Evolutionary conservation across 768 basidiomycete genomes (phyloP).

Genomic region (Xerocomus brunneocitrinus): DNA sequence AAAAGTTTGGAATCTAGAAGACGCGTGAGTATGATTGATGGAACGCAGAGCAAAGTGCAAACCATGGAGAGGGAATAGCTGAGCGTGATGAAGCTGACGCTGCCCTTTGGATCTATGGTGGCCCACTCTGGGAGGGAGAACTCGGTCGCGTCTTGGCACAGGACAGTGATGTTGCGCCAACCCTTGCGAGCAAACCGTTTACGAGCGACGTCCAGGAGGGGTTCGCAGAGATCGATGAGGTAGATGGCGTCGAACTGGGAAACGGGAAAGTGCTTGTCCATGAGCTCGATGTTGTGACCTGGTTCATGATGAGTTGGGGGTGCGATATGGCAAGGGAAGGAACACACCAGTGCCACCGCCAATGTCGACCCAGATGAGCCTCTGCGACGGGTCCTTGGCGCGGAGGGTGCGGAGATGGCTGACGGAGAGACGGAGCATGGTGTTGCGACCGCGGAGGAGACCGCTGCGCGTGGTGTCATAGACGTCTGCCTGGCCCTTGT

Average conservation of each 20-base stretch:
- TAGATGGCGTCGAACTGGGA: conserved; percentile 63
- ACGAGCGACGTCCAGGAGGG: conserved; percentile 67
- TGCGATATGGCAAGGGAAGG: neutral
- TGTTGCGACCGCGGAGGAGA: conserved; percentile 64
- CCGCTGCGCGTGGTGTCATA: conserved; percentile 64
- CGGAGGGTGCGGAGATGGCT: conserved; percentile 53
- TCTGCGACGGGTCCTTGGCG: conserved; percentile 36
- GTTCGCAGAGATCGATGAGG: conserved; percentile 68
- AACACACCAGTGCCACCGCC: conserved; percentile 63
- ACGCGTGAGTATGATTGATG: neutral
- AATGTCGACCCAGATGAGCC: conserved; percentile 73
- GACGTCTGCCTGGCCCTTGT: conserved; percentile 63
- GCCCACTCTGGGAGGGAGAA: conserved; percentile 62
- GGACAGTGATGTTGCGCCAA: conserved; percentile 68
- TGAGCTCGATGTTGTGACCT: conserved; percentile 70
- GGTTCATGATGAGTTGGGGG: neutral
- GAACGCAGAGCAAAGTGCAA: neutral
- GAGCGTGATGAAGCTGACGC: conserved; percentile 49
- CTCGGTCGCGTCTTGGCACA: conserved; percentile 67
- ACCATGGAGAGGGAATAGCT: conserved; percentile 60
- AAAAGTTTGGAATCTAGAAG: conserved; percentile 55
- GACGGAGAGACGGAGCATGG: conserved; percentile 66
- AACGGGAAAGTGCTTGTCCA: conserved; percentile 59
- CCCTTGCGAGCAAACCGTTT: conserved; percentile 60
- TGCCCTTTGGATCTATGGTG: conserved; percentile 47